Evolutionary conservation across 768 basidiomycete genomes (phyloP), one percentile per base, ranked within the genome.

Genomic region (Tricholoma sp.): DNA sequence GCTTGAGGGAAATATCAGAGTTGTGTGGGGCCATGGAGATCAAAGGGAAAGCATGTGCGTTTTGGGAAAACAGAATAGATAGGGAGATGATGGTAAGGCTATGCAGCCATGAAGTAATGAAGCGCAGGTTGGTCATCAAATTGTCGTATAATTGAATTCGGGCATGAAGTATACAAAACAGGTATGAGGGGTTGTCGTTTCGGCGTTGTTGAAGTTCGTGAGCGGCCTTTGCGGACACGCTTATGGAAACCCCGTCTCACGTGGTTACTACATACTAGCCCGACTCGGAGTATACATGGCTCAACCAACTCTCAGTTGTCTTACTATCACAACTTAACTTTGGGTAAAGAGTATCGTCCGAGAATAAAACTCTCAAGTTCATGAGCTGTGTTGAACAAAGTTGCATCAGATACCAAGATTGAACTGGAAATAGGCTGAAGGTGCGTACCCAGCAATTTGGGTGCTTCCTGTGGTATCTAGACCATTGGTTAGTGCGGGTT

Each of bases 401-500:
- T 24, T 11, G 21, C 19, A 45, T 14, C 9, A 18, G 18, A 11
- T 55, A 43, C 41, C 24, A 8, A 43, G 10, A n/a, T n/a, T n/a
- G n/a, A 11, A 6, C 22, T 22, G 43, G 21, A 22, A 22, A 12
- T 1, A 14, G 3, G 24, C 5, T 27, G 5, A 21, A 14, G 21
- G n/a, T 27, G 34, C 65, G 34, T 58, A 70, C 72, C 71, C 19
- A 73, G 58, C 53, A 65, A 64, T 46, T 59, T 59, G 21, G 79
- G 79, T 35, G 66, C 67, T 59, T 80, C 76, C 54, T 77, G 77
- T 9, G 74, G 66, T 59, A 79, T 76, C 76, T 79, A 22, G 34
- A n/a, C 27, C 5, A 45, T 10, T 18, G 24, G 2, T 27, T 22
- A 29, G 34, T 21, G 19, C 39, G 29, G 10, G 41, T 10, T 11